Base-by-base conservation (phyloP, 1,284 basidiomycete genomes). In the Thelephora terrestris region DNA sequence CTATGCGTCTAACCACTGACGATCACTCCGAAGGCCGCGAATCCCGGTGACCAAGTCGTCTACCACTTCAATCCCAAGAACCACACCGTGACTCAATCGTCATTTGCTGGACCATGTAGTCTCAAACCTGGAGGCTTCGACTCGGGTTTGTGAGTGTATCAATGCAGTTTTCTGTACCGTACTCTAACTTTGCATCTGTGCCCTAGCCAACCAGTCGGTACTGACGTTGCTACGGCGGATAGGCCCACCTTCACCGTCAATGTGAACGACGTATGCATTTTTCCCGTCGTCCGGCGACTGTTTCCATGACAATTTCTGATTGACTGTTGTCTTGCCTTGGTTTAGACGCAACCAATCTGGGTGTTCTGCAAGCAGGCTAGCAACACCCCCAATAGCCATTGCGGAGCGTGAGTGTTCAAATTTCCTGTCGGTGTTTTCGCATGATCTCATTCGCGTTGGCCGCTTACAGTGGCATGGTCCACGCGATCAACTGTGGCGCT, bases 11-110 rank as follows among this genome's bases (percentile, higher is more conserved):
- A 7, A 10, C 4, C 32, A 45, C 45, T 45, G 44, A 51, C 48
- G 38, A 44, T 21, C 36, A 34, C 12, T 48, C 40, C 20, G 52
- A 52, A 78, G 76, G 62, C 58, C 50, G 78, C 76, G 40, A 51
- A 63, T 37, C 58, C 64, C 50, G 79, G 78, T 47, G 79, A 81
- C 61, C 71, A 74, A 59, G 76, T 82, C 47, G 65, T 73, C 47
- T 81, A 79, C 68, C 68, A 71, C 51, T 81, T 78, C 67, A 61
- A 71, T 47, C 63, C 64, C 50, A 68, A 71, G 60, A 79, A 80
- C 64, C 78, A 79, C 61, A 73, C 75, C 2, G 75, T 71, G 27
- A 72, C 74, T 24, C 77, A 79, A 61, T 75, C 74, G n/a, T 70
- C 76, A 29, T 76, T 79, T 56, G 68, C 66, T 46, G 61, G 64